Conservation (phyloP, 108 stramenopile species). For the Discostella stelligeroides region DNA sequence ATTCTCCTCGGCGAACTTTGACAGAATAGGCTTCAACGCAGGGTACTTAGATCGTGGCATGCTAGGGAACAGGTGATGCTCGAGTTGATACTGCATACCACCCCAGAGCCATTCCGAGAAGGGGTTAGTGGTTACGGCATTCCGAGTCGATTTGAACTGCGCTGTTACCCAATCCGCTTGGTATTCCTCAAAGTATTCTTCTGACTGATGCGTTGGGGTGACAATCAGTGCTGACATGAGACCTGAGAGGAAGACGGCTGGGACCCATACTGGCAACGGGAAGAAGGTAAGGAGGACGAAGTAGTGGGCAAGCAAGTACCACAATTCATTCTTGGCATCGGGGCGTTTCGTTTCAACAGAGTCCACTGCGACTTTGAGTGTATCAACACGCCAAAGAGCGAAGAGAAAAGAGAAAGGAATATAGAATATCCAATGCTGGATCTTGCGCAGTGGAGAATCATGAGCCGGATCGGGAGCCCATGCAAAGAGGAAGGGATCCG, state of each 20-base stretch:
- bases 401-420: slow-evolving; percentile 87
- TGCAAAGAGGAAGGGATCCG: slow-evolving; percentile 88
- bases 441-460: slow-evolving; percentile 88
- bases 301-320: slow-evolving; percentile 79
- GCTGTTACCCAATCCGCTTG: slow-evolving; percentile 90
- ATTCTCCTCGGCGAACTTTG: slow-evolving; percentile 89
- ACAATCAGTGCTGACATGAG: slow-evolving; percentile 91
- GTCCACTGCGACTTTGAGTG: slow-evolving; percentile 77
- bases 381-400: slow-evolving; percentile 89
- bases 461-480: slow-evolving; percentile 85
- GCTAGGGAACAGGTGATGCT: slow-evolving; percentile 96
- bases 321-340: slow-evolving; percentile 75
- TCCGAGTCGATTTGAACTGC: slow-evolving; percentile 90
- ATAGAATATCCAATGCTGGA: slow-evolving; percentile 87
- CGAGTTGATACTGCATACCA: slow-evolving; percentile 96
- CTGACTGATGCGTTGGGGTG: slow-evolving; percentile 92
- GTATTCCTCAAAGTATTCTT: slow-evolving; percentile 87
- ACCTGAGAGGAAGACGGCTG: slow-evolving; percentile 86
- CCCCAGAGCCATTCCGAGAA: slow-evolving; percentile 93
- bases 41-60: slow-evolving; percentile 92
- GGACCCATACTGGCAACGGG: slow-evolving; percentile 77
- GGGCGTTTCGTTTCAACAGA: slow-evolving; percentile 70
- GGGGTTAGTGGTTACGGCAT: slow-evolving; percentile 86
- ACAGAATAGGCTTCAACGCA: slow-evolving; percentile 68
- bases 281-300: slow-evolving; percentile 72